Conservation (phyloP, 2,329 filamentous ascomycete species). For the Epichloe aotearoae region DNA sequence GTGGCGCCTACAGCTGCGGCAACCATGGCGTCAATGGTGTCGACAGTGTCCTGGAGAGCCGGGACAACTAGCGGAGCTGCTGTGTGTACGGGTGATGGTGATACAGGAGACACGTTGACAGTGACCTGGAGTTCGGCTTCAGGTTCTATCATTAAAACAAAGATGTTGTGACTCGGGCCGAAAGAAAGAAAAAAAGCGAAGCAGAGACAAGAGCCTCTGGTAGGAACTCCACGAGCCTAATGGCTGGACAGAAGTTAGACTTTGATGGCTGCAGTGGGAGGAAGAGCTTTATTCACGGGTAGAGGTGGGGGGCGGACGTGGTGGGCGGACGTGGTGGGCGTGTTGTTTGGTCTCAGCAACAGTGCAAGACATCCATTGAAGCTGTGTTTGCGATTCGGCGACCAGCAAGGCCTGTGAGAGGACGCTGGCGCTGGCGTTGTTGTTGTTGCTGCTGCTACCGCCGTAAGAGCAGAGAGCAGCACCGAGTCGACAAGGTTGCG, state of each 20-base stretch:
- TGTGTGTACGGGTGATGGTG: constrained; percentile 34
- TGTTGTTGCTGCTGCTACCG: not conserved
- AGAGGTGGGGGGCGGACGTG: not conserved
- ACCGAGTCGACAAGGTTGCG: not conserved
- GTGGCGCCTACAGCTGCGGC: constrained; percentile 18
- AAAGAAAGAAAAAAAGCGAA: constrained; percentile 5
- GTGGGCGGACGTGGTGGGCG: not conserved
- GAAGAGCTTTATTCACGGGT: not conserved
- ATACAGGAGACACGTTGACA: constrained; percentile 38
- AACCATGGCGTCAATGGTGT: constrained; percentile 35
- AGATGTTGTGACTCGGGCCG: constrained; percentile 1
- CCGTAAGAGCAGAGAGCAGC: not conserved
- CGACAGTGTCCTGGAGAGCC: constrained; percentile 38
- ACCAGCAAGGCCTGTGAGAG: not conserved
- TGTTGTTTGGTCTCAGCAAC: not conserved
- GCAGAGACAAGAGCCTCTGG: constrained; percentile 4
- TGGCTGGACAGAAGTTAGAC: not conserved
- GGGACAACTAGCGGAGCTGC: constrained; percentile 34
- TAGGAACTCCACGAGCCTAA: not conserved
- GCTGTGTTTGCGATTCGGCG: constrained; percentile 2
- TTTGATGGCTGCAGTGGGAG: not conserved
- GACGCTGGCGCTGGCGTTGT: not conserved
- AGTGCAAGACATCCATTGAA: constrained; percentile 1
- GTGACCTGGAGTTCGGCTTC: constrained; percentile 37
- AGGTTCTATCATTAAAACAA: constrained; percentile 31